Conservation (phyloP, 768 basidiomycete species). For the Clitopilus hobsonii region DNA sequence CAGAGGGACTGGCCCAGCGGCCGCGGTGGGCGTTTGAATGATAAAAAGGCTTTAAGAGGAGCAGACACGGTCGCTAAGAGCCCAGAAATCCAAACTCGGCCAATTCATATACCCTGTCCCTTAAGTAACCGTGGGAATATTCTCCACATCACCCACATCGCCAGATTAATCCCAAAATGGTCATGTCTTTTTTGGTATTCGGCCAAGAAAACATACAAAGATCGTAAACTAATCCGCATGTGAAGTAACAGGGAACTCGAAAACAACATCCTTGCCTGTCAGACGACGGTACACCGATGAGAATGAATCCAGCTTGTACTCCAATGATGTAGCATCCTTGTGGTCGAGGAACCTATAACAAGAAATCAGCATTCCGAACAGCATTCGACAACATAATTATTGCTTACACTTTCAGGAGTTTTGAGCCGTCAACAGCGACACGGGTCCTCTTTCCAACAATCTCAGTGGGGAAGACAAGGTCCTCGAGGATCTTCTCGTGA, state of each 20-base stretch:
- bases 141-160: slow-evolving; percentile 9
- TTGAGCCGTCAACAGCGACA: slow-evolving; percentile 88
- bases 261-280: slow-evolving; percentile 95
- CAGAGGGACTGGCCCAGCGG: slow-evolving; percentile 25
- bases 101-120: slow-evolving; percentile 1
- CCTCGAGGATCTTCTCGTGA: slow-evolving; percentile 98
- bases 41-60: slow-evolving; percentile 22
- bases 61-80: slow-evolving; percentile 24
- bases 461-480: slow-evolving; percentile 98
- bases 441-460: slow-evolving; percentile 99
- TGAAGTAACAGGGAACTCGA: slow-evolving; percentile 82
- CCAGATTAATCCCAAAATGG: slow-evolving; percentile 1
- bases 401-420: slow-evolving; percentile 95
- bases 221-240: slow-evolving; percentile 32
- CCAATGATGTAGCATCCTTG: slow-evolving; percentile 95
- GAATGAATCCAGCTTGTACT: slow-evolving; percentile 99
- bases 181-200: slow-evolving; percentile 13
- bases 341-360: slow-evolving; percentile 84
- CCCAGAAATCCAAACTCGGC: slow-evolving; percentile 24
- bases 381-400: slow-evolving; percentile 9
- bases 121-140: slow-evolving; percentile 25
- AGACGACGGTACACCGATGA: slow-evolving; percentile 93
- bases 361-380: slow-evolving; percentile 8
- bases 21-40: slow-evolving; percentile 42
- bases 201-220: slow-evolving; percentile 20